Base-by-base conservation (phyloP, 2,329 filamentous ascomycete species). In the Penicillium sp. region DNA sequence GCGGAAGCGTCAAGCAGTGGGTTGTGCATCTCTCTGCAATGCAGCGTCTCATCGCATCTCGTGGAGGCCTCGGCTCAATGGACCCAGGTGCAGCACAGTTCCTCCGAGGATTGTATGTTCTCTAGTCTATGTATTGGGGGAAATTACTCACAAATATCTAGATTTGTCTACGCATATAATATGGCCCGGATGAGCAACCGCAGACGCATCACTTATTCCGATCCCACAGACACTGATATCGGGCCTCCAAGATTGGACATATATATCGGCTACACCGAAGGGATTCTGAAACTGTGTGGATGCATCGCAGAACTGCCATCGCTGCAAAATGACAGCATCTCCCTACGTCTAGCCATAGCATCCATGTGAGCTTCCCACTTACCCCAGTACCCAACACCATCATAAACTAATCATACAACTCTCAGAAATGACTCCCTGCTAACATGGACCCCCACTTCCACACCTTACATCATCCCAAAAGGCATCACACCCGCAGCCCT, bases 1-100 rank as follows among this genome's bases (percentile, higher is more conserved):
- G 68, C 12, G 68, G 68, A 12, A 70, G 67, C 35, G 66, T 71
- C 6, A 66, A 65, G 39, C 68, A 70, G 44, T 71, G 68, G 68
- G 58, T 61, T 13, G 60, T 67, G n/a, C 68, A 71, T 47, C 49
- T 71, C 33, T 59, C 66, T 29, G 68, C 67, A 10, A 50, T 71
- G 29, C 65, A 69, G 40, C 63, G 57, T 33, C 46, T 71, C 12
- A 59, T 71, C 5, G 52, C 61, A 25, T 66, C 65, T 10, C 63
- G 65, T 6, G 68, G 68, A 9, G 68, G 67, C 4, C 57, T 67
- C 33, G 50, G 38, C 5, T 53, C 60, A 13, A 60, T 70, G 43
- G 54, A 67, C 48, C 55, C 49, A 25, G 66, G 66, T 1, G 60
- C 62, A 24, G 66, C 61, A 0, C 64, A 67, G 8, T 70, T 67